phyloP scores from a whole-genome alignment of 177 flowering plant species.

The Vitis hybrid region DNA sequence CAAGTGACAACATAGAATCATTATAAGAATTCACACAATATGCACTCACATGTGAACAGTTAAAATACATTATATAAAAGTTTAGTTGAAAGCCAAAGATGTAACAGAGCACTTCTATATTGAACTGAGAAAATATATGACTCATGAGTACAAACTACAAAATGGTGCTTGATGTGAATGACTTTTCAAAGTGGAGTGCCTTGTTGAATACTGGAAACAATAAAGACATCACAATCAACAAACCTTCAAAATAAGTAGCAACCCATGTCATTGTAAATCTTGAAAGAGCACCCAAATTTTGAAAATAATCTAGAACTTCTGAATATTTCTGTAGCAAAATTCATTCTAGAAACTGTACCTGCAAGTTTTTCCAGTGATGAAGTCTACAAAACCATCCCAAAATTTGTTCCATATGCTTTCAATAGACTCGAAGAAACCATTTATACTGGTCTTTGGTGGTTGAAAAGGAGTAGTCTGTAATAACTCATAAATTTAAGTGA shows the following conservation, averaged over 20 bases:
- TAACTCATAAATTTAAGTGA: background rate
- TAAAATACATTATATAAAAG: background rate
- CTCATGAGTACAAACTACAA: background rate
- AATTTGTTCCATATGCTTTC: constrained; percentile 55
- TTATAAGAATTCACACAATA: too few species aligned
- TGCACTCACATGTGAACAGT: background rate
- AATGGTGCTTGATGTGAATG: background rate
- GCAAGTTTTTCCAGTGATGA: constrained; percentile 81
- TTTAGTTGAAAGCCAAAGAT: background rate
- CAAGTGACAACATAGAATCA: too few species aligned
- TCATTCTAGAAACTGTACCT: constrained; percentile 39
- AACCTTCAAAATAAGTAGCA: background rate
- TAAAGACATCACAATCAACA: background rate
- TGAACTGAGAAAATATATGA: background rate
- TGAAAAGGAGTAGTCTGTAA: constrained; percentile 54
- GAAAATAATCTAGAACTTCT: background rate
- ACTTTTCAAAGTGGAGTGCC: background rate
- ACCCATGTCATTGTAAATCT: background rate
- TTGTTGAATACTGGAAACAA: background rate
- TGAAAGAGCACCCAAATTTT: background rate
- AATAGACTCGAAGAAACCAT: constrained; percentile 64
- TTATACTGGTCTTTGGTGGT: constrained; percentile 42
- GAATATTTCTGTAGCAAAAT: background rate
- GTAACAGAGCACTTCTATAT: background rate
- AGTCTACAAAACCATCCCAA: constrained; percentile 60